phyloP scores from a whole-genome alignment of 495 filamentous ascomycete genomes.

The Aspergillus diversus region DNA sequence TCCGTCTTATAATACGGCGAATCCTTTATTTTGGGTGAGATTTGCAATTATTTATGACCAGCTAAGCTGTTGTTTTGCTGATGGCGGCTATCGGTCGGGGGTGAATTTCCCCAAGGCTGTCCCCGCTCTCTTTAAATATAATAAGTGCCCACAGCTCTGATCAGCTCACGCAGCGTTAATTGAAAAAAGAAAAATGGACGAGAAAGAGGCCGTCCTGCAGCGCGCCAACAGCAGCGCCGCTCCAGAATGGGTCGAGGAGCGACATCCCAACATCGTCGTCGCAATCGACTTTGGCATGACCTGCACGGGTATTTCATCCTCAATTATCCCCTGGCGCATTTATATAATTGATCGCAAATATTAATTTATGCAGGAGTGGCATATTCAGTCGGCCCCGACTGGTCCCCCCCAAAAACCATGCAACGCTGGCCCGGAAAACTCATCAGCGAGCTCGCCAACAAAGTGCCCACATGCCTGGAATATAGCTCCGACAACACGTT shows the following conservation, averaged over 20 bases:
- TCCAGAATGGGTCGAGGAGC: conserved; percentile 21
- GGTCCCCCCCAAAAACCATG: conserved; percentile 56
- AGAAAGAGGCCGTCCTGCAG: conserved; percentile 26
- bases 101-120: too few species aligned
- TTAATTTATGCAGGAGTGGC: conserved; percentile 50
- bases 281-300: conserved; percentile 68
- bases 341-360: too few species aligned
- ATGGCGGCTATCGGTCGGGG: too few species aligned
- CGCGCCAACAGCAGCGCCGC: conserved; percentile 1
- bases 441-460: conserved; percentile 56
- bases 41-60: too few species aligned
- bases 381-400: conserved; percentile 48
- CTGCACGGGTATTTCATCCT: conserved; percentile 52
- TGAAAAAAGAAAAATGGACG: conserved; percentile 16
- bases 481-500: conserved; percentile 48
- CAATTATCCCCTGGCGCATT: too few species aligned
- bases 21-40: too few species aligned
- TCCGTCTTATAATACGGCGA: too few species aligned
- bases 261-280: conserved; percentile 56
- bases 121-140: too few species aligned
- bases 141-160: too few species aligned
- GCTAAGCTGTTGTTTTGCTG: too few species aligned
- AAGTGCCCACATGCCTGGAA: conserved; percentile 61
- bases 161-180: too few species aligned
- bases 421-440: conserved; percentile 64